A percentile compares a stretch with the other conserved stretches of the same genome.
These are phyloP conservation scores for Picochlorum sp. DNA, from an alignment of 139 green algal genomes.

Conservation along the genomic window DNA sequence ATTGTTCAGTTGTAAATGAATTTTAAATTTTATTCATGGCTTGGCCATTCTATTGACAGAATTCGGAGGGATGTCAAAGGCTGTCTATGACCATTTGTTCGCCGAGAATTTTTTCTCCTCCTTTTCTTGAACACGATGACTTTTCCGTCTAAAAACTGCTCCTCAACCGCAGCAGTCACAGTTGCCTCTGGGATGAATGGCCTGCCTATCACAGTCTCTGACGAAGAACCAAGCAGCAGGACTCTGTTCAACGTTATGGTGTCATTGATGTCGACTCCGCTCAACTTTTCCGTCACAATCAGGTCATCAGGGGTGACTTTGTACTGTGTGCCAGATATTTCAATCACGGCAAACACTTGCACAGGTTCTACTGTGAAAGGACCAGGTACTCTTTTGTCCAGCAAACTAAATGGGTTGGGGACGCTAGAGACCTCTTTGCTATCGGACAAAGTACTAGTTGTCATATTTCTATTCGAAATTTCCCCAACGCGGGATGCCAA, in stretches of 20 bases:
- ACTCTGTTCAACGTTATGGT: constrained; percentile 41
- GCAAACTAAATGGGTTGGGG: neutral
- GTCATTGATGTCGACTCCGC: constrained; percentile 46
- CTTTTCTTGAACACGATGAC: constrained; percentile 82
- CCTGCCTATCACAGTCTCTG: constrained; percentile 54
- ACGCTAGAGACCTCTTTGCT: neutral
- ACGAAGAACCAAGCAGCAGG: constrained; percentile 41
- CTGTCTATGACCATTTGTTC: constrained; percentile 54
- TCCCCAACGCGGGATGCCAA: too few species aligned
- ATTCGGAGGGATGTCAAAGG: constrained; percentile 35
- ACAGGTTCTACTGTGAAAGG: constrained; percentile 16
- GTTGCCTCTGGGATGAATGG: constrained; percentile 36
- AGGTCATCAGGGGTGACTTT: constrained; percentile 58
- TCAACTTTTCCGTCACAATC: constrained; percentile 56
- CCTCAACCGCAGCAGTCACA: constrained; percentile 47
- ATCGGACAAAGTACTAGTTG: too few species aligned
- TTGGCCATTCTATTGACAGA: constrained; percentile 5
- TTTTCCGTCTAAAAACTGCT: constrained; percentile 71
- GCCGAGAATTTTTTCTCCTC: constrained; percentile 67
- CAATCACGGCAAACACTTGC: constrained; percentile 53
- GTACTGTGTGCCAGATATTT: constrained; percentile 56
- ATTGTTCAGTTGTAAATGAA: neutral
- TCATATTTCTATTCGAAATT: too few species aligned
- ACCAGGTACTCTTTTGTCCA: neutral
- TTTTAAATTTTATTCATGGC: too few species aligned